These are phyloP conservation scores for Sugiyamaella mastotermitis DNA, from an alignment of 805 yeast species.

Conservation along the genomic window DNA sequence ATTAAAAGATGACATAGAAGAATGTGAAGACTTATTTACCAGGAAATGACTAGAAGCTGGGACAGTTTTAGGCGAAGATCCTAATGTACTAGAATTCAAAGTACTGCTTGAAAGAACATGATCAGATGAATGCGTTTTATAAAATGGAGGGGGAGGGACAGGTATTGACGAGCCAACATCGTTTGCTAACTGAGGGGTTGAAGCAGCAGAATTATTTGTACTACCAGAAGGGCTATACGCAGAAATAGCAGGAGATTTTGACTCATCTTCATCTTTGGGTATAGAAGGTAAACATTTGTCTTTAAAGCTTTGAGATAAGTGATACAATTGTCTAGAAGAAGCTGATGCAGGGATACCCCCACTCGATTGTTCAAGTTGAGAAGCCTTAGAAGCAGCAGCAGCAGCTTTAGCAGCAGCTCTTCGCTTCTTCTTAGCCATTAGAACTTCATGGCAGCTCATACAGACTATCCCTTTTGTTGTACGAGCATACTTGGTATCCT, in stretches of 20 bases:
- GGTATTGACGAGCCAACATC: too few species aligned
- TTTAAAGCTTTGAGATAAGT: background rate
- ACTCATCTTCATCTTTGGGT: constrained; percentile 6
- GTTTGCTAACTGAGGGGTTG: background rate
- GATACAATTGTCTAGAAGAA: constrained; percentile 5
- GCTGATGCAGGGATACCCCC: too few species aligned
- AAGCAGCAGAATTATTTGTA: background rate
- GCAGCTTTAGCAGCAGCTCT: constrained; percentile 20
- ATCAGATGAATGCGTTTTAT: constrained; percentile 2
- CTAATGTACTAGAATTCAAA: too few species aligned
- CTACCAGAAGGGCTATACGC: background rate
- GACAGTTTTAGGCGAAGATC: too few species aligned
- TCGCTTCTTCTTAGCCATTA: constrained; percentile 68
- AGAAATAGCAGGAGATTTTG: background rate
- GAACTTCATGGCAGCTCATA: constrained; percentile 82
- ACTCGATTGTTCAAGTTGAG: too few species aligned
- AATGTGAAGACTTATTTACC: background rate
- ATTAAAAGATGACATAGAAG: constrained; percentile 3
- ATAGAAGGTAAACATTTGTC: constrained; percentile 16
- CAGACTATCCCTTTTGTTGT: constrained; percentile 91
- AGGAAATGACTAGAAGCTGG: background rate
- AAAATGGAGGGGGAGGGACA: constrained; percentile 6
- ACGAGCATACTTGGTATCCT: constrained; percentile 84
- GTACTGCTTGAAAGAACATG: background rate
- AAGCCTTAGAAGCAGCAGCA: constrained; percentile 8